Evolutionary conservation across 352 stramenopile genomes (phyloP).

Genomic region (Pythium phragmiticola): DNA sequence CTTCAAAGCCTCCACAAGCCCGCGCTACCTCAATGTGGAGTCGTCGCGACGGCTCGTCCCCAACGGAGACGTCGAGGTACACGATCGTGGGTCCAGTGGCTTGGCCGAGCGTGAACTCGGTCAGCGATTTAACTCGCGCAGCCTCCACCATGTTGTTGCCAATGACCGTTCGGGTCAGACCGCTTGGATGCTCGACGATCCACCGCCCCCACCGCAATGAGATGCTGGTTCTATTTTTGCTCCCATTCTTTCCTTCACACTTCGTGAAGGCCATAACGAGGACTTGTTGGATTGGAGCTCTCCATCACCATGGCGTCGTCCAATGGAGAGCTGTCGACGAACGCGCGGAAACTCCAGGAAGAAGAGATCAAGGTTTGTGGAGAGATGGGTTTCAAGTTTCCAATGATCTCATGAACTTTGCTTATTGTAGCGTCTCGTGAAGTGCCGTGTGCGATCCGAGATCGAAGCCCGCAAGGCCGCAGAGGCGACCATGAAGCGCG

Average conservation of each 20-base stretch:
- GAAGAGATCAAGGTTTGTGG: constrained; percentile 54
- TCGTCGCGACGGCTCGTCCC: constrained; percentile 43
- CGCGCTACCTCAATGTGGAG: constrained; percentile 62
- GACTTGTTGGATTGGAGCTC: background rate
- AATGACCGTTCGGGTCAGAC: background rate
- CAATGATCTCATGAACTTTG: background rate
- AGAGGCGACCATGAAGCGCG: constrained; percentile 73
- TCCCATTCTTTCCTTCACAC: constrained; percentile 9
- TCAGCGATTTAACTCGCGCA: constrained; percentile 40
- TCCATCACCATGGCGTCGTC: constrained; percentile 8
- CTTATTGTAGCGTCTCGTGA: constrained; percentile 51
- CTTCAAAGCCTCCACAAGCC: background rate
- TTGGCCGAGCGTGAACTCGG: constrained; percentile 46
- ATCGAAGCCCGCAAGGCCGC: constrained; percentile 68
- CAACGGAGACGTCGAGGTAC: constrained; percentile 64
- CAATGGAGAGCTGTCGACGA: constrained; percentile 37
- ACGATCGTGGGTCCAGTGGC: constrained; percentile 47
- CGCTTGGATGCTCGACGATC: background rate
- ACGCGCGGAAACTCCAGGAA: constrained; percentile 55
- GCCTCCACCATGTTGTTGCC: constrained; percentile 40
- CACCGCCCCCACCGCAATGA: background rate
- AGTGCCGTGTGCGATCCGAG: constrained; percentile 74
- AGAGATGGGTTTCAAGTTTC: background rate
- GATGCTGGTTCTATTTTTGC: constrained; percentile 19
- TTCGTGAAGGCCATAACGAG: too few species aligned